phyloP scores from a whole-genome alignment of 106 monocot genomes.

The Triglochin maritima region DNA sequence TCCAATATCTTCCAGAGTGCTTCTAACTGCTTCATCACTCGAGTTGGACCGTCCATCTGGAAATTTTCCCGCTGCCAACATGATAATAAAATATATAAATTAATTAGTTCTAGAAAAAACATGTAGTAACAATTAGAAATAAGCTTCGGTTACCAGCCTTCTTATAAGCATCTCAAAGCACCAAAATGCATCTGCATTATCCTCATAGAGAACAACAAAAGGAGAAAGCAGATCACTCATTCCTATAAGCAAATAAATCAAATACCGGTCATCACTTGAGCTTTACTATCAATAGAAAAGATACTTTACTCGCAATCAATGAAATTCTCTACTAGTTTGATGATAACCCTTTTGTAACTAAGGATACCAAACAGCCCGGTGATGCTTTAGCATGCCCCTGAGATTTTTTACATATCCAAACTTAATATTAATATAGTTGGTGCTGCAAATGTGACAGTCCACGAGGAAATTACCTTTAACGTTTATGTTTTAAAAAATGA shows the following conservation, averaged over 20 bases:
- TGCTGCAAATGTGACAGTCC: no score
- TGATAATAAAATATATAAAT: not conserved
- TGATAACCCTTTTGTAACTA: no score
- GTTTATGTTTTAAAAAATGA: no score
- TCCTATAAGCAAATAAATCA: conserved; percentile 26
- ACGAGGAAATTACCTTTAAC: no score
- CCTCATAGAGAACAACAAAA: conserved; percentile 91
- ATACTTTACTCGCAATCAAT: no score
- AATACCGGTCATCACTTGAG: no score
- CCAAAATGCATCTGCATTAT: conserved; percentile 99
- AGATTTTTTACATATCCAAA: no score
- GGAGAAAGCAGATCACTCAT: conserved; percentile 99
- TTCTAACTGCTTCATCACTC: conserved; percentile 93
- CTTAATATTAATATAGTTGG: no score
- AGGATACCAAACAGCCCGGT: no score
- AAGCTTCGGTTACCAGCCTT: conserved; percentile 51
- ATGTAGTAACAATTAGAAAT: not conserved
- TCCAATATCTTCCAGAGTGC: conserved; percentile 92
- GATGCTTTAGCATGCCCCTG: no score
- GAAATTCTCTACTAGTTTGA: no score
- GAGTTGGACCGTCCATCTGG: conserved; percentile 90
- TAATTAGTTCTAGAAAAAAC: not conserved
- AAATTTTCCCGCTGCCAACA: conserved; percentile 85
- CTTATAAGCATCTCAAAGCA: conserved; percentile 99
- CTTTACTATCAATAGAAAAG: no score